Conservation (phyloP, 352 stramenopile species). For the Globisporangium cederbergense region DNA sequence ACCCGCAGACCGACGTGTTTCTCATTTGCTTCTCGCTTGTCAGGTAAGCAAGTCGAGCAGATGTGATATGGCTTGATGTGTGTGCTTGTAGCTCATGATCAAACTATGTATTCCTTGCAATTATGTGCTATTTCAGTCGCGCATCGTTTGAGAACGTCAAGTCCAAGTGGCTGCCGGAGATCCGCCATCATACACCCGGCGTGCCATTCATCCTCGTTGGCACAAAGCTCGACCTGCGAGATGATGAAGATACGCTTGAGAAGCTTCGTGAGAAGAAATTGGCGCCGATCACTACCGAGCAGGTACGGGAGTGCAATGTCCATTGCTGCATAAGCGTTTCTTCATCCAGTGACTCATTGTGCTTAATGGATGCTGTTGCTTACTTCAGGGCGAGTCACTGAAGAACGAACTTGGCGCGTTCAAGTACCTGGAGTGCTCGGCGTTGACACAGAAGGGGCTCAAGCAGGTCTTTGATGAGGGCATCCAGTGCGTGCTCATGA, state of each 20-base stretch:
- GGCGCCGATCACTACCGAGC: constrained; percentile 60
- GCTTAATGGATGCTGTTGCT: not conserved
- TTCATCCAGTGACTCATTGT: not conserved
- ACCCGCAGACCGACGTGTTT: constrained; percentile 96
- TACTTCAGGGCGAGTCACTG: constrained; percentile 74
- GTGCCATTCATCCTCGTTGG: constrained; percentile 95
- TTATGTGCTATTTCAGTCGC: constrained; percentile 33
- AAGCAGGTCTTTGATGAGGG: constrained; percentile 94
- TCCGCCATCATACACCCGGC: constrained; percentile 82
- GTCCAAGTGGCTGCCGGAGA: constrained; percentile 92
- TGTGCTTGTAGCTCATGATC: too few relatives aligned
- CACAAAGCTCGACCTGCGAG: constrained; percentile 92
- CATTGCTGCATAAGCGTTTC: too few relatives aligned
- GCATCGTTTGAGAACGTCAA: constrained; percentile 95
- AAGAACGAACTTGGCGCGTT: constrained; percentile 87
- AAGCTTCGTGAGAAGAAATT: constrained; percentile 88
- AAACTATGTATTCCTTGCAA: too few relatives aligned
- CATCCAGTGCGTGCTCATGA: constrained; percentile 88
- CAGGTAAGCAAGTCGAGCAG: constrained; percentile 30
- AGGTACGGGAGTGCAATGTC: constrained; percentile 30
- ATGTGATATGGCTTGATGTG: not conserved
- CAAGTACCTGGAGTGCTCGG: constrained; percentile 93
- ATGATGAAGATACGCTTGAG: constrained; percentile 88
- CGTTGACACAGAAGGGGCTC: constrained; percentile 91
- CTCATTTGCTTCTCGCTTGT: constrained; percentile 96